These are phyloP conservation scores for Kuraishia ogatae DNA, from an alignment of 805 yeast species.

Conservation along the genomic window DNA sequence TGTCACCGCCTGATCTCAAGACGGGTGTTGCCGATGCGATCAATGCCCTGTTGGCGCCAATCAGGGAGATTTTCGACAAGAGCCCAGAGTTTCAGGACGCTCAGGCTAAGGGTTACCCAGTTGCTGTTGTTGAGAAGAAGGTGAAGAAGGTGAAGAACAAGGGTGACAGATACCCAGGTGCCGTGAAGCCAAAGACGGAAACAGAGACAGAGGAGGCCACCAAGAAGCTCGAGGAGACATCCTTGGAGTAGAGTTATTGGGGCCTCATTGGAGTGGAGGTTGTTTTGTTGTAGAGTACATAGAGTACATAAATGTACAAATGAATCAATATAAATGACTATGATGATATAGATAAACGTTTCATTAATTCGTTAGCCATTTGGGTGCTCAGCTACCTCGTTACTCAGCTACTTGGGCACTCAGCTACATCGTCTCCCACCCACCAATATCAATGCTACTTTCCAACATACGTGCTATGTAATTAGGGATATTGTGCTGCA, in stretches of 20 bases:
- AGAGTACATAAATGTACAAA: background rate
- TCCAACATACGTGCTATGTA: constrained; percentile 75
- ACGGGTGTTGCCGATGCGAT: constrained; percentile 84
- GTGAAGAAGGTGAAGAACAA: constrained; percentile 77
- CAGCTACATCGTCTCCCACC: constrained; percentile 86
- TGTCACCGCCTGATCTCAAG: constrained; percentile 92
- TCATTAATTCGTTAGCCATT: background rate
- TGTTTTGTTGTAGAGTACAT: background rate
- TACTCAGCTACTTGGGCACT: too few species aligned
- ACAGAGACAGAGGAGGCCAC: background rate
- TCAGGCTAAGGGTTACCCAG: constrained; percentile 77
- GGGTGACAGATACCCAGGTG: constrained; percentile 87
- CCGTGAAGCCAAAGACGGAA: constrained; percentile 9
- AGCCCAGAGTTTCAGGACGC: constrained; percentile 71
- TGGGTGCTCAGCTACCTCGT: too few species aligned
- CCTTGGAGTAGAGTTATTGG: background rate
- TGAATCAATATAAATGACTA: too few species aligned
- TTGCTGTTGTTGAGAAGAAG: constrained; percentile 50
- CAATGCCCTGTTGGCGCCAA: constrained; percentile 73
- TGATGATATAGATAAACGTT: background rate
- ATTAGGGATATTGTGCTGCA: constrained; percentile 71
- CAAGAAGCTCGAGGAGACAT: background rate
- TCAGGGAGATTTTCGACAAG: constrained; percentile 57
- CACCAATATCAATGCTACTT: constrained; percentile 77
- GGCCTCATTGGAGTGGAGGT: too few species aligned